Percentiles rank a stretch among this genome's conserved stretches.
Conservation (phyloP, 2,329 filamentous ascomycete genomes). For the Zymoseptoria ardabiliae region DNA sequence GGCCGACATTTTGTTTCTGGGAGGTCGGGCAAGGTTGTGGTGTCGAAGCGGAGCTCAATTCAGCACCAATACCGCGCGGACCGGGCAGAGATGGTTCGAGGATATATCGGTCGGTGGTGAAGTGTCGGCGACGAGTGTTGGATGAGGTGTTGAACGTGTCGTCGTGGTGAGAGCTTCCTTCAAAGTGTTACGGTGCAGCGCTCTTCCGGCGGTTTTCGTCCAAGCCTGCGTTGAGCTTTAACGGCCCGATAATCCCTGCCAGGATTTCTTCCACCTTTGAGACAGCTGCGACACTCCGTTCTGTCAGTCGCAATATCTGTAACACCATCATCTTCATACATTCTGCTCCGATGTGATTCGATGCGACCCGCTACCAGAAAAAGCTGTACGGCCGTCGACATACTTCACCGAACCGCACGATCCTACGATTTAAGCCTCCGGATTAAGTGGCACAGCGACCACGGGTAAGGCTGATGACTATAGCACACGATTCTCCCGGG, state of each 20-base stretch:
- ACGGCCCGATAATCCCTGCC: not conserved
- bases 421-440: not conserved
- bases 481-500: not conserved
- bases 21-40: not conserved
- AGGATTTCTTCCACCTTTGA: not conserved
- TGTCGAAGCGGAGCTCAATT: not conserved
- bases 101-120: not conserved
- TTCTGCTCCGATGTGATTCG: not conserved
- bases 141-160: not conserved
- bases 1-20: conserved; percentile 45
- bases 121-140: not conserved
- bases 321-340: not conserved
- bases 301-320: not conserved
- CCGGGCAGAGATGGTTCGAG: not conserved
- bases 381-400: too few relatives aligned
- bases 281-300: not conserved
- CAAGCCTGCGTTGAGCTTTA: not conserved
- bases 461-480: not conserved
- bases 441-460: not conserved
- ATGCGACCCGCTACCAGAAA: not conserved
- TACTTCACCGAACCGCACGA: too few relatives aligned
- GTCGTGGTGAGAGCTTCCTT: not conserved
- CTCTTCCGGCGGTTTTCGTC: not conserved
- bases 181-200: not conserved
- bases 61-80: not conserved